Conservation (phyloP, 2,329 filamentous ascomycete species). For the Dendryphion nanum region DNA sequence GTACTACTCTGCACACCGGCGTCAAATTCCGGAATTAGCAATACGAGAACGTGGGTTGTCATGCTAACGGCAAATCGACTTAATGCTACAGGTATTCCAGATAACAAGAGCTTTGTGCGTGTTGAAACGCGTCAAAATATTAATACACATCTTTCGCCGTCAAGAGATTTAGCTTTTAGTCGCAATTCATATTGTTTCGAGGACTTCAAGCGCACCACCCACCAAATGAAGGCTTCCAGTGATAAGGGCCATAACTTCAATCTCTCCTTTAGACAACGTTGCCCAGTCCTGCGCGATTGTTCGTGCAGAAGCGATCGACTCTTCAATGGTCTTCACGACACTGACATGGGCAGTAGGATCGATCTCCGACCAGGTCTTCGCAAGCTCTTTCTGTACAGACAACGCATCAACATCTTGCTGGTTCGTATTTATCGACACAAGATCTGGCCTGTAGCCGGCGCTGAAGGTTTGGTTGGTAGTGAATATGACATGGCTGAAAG, state of each 20-base stretch:
- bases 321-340: conserved; percentile 65
- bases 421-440: conserved; percentile 62
- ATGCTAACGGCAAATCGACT: too few relatives aligned
- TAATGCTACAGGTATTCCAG: too few relatives aligned
- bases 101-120: too few relatives aligned
- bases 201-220: conserved; percentile 71
- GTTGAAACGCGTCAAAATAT: too few relatives aligned
- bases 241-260: conserved; percentile 63
- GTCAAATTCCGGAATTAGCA: too few relatives aligned
- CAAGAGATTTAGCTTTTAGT: too few relatives aligned
- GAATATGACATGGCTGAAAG: conserved; percentile 75
- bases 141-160: too few relatives aligned
- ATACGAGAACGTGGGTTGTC: too few relatives aligned
- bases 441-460: conserved; percentile 61
- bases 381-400: conserved; percentile 67
- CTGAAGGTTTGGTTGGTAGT: conserved; percentile 73
- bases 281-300: conserved; percentile 31
- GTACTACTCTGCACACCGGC: too few relatives aligned
- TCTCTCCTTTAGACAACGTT: conserved; percentile 24
- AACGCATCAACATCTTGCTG: conserved; percentile 57
- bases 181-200: conserved; percentile 50
- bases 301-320: conserved; percentile 62
- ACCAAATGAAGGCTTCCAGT: conserved; percentile 86
- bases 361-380: conserved; percentile 54
- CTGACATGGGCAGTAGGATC: conserved; percentile 47